phyloP scores from a whole-genome alignment of 2,329 filamentous ascomycete genomes.

The Alternaria sp. region DNA sequence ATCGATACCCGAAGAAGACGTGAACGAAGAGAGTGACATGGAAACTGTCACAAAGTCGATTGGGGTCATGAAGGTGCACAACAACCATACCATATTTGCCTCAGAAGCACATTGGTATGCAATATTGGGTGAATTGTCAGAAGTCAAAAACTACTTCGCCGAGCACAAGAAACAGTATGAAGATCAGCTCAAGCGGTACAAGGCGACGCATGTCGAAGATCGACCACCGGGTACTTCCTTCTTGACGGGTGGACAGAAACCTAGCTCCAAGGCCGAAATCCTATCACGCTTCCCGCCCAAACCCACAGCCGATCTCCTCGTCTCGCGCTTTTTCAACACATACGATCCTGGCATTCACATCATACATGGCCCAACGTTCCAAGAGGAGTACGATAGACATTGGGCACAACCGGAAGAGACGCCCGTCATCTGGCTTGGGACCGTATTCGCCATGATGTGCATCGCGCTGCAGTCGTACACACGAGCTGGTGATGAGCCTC shows the following conservation, averaged over 20 bases:
- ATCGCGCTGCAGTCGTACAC: conserved; percentile 82
- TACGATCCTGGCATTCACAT: conserved; percentile 69
- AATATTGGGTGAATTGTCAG: conserved; percentile 72
- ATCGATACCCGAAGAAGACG: conserved; percentile 61
- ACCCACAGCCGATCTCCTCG: conserved; percentile 82
- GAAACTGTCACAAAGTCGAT: conserved; percentile 61
- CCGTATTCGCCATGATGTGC: conserved; percentile 79
- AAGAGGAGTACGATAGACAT: conserved; percentile 70
- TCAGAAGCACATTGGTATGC: conserved; percentile 64
- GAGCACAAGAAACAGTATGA: conserved; percentile 90
- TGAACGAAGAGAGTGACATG: conserved; percentile 70
- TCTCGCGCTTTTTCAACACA: conserved; percentile 91
- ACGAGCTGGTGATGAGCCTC: conserved; percentile 80
- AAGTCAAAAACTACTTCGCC: conserved; percentile 91
- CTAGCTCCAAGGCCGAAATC: conserved; percentile 78
- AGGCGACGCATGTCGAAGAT: conserved; percentile 68
- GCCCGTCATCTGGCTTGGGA: conserved; percentile 78
- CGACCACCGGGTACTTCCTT: conserved; percentile 75
- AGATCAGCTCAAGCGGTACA: conserved; percentile 79
- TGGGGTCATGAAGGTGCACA: conserved; percentile 63
- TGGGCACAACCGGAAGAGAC: conserved; percentile 79
- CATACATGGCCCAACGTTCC: conserved; percentile 78
- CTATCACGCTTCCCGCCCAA: conserved; percentile 82
- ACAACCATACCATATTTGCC: conserved; percentile 58
- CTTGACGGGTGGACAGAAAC: conserved; percentile 75